phyloP scores from a whole-genome alignment of 345 rosid species.

The Ailanthus altissimus region DNA sequence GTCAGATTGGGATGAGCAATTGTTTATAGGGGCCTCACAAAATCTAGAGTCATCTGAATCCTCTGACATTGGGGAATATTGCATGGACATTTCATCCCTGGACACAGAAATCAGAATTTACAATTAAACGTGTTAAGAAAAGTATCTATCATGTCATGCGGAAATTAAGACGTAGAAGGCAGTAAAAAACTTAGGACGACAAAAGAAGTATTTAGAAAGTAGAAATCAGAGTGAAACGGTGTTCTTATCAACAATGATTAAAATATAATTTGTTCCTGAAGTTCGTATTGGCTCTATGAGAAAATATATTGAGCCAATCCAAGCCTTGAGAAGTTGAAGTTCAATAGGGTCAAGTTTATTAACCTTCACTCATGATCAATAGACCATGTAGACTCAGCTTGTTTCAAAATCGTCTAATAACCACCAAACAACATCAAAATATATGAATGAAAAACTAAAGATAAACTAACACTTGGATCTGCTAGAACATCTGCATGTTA shows the following conservation, averaged over 20 bases:
- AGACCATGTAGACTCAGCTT: background rate
- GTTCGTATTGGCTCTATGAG: background rate
- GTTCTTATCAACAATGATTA: background rate
- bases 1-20: constrained; percentile 66
- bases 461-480: background rate
- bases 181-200: background rate
- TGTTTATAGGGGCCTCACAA: constrained; percentile 50
- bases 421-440: background rate
- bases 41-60: constrained; percentile 77
- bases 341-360: background rate
- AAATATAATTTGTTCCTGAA: background rate
- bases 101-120: background rate
- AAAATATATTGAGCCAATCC: background rate
- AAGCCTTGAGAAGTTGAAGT: background rate
- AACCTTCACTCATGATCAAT: background rate
- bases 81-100: constrained; percentile 85
- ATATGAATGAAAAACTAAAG: background rate
- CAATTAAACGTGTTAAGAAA: background rate
- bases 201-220: background rate
- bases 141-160: too few relatives aligned
- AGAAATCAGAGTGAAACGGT: background rate
- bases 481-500: background rate
- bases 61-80: constrained; percentile 96
- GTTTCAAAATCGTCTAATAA: background rate
- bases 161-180: background rate